These are phyloP conservation scores for Microsporum canis DNA, from an alignment of 2,329 filamentous ascomycete species.

Conservation along the genomic window DNA sequence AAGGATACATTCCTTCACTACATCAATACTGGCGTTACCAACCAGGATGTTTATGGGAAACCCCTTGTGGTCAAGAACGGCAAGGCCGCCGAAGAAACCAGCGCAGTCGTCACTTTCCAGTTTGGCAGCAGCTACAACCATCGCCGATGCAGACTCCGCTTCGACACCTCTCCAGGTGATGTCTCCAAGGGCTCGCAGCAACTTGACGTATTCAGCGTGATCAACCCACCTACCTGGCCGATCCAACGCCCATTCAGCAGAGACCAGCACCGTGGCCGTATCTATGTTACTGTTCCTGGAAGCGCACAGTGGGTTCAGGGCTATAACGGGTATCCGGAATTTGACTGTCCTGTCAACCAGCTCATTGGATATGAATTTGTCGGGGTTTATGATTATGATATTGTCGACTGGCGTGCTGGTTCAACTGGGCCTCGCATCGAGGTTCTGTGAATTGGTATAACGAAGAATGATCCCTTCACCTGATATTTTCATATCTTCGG, in stretches of 20 bases:
- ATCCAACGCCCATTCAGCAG: conserved; percentile 8
- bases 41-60: conserved; percentile 18
- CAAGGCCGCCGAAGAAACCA: conserved; percentile 16
- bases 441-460: conserved; percentile 5
- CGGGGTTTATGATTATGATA: conserved; percentile 18
- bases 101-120: conserved; percentile 19
- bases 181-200: conserved; percentile 17
- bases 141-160: conserved; percentile 17
- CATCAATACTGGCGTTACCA: conserved; percentile 15
- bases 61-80: conserved; percentile 19
- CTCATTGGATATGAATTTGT: conserved; percentile 20
- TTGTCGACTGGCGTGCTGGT: conserved; percentile 19
- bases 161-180: conserved; percentile 17
- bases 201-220: conserved; percentile 19
- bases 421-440: conserved; percentile 17
- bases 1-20: conserved; percentile 18
- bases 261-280: conserved; percentile 16
- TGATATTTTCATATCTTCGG: not conserved
- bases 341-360: conserved; percentile 17
- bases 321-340: conserved; percentile 16
- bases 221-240: conserved; percentile 13
- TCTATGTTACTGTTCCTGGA: conserved; percentile 13
- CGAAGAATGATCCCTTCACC: not conserved
- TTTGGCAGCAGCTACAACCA: conserved; percentile 11
- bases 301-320: conserved; percentile 16